Conservation (phyloP, 2,329 filamentous ascomycete species). For the Aspergillus novoparasiticus region DNA sequence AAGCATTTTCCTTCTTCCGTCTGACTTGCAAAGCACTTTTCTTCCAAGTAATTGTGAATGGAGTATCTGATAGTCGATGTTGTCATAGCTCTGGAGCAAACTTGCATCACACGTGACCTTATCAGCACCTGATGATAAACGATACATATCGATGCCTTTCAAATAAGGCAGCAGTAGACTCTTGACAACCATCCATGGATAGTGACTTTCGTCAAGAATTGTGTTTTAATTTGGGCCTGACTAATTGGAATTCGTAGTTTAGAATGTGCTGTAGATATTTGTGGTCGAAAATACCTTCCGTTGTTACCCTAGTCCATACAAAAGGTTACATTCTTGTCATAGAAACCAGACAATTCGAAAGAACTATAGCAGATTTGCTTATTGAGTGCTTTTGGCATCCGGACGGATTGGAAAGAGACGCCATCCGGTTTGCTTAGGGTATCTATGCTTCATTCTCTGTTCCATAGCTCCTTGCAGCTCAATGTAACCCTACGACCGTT, state of each 20-base stretch:
- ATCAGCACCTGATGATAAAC: not conserved
- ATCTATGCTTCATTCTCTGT: not conserved
- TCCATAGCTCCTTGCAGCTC: not conserved
- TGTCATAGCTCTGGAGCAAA: constrained; percentile 2
- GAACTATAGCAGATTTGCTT: no score
- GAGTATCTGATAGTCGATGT: not conserved
- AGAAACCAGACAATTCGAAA: no score
- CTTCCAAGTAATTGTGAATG: not conserved
- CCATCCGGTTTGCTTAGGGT: no score
- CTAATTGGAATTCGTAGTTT: not conserved
- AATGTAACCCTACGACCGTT: not conserved
- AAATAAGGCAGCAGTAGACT: not conserved
- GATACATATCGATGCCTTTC: not conserved
- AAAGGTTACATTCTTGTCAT: no score
- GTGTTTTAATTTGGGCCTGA: not conserved
- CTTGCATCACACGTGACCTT: not conserved
- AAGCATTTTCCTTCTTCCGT: constrained; percentile 6
- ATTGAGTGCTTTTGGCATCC: no score
- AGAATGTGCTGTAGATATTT: not conserved
- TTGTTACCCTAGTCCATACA: not conserved
- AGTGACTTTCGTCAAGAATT: no score
- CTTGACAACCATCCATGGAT: no score
- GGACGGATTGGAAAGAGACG: no score
- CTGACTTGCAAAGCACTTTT: not conserved
- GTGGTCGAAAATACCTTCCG: not conserved